phyloP scores from a whole-genome alignment of 495 filamentous ascomycete genomes.

The Annulohypoxylon moriforme region DNA sequence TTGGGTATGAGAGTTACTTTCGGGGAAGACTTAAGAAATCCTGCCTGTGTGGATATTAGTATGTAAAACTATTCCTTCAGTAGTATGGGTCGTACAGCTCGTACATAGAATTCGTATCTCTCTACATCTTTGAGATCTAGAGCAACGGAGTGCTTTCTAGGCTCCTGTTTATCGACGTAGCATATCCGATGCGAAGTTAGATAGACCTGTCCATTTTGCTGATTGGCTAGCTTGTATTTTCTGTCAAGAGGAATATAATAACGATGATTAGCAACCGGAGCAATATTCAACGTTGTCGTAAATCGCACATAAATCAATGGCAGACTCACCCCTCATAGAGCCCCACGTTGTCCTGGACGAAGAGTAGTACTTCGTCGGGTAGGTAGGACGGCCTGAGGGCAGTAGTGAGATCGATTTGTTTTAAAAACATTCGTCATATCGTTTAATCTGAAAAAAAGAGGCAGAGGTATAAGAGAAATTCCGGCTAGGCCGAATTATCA shows the following conservation, averaged over 20 bases:
- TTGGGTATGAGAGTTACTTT: conserved; percentile 93
- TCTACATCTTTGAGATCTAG: conserved; percentile 93
- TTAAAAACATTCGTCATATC: conserved; percentile 91
- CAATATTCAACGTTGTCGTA: background rate
- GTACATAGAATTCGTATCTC: conserved; percentile 88
- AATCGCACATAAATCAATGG: conserved; percentile 8
- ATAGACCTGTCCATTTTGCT: conserved; percentile 96
- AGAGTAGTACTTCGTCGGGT: conserved; percentile 89
- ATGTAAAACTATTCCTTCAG: conserved; percentile 15
- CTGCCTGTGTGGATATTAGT: conserved; percentile 67
- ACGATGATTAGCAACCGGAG: conserved; percentile 34
- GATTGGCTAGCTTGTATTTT: conserved; percentile 93
- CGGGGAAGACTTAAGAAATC: conserved; percentile 93
- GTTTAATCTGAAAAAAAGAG: conserved; percentile 22
- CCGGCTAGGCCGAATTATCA: conserved; percentile 2
- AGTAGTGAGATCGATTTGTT: conserved; percentile 92
- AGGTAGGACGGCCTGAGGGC: conserved; percentile 90
- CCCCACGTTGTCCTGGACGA: conserved; percentile 96
- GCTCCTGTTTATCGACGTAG: conserved; percentile 91
- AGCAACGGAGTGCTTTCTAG: conserved; percentile 84
- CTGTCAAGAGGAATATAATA: conserved; percentile 56
- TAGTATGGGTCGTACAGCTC: conserved; percentile 60
- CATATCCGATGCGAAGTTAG: conserved; percentile 93
- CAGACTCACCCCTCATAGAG: conserved; percentile 91
- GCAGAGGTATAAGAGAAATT: background rate